Evolutionary conservation across 148 eudicot species (phyloP).

Genomic region (Simmondsia chinensis): DNA sequence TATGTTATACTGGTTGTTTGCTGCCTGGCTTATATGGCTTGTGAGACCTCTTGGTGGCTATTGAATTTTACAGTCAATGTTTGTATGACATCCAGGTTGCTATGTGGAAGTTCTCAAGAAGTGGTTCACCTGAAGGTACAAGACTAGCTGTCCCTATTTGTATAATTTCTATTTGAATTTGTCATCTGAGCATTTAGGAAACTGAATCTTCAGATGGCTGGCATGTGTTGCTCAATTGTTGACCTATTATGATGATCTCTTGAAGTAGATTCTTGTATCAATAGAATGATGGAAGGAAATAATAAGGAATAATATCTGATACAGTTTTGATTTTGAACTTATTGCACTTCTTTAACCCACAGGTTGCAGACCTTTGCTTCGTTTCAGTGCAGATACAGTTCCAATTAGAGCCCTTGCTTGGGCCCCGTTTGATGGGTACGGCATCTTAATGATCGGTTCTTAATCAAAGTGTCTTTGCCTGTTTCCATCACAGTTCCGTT

Average conservation of each 20-base stretch:
- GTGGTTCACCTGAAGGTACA: slow-evolving; percentile 47
- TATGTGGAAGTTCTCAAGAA: slow-evolving; percentile 72
- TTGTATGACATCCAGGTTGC: too few relatives aligned
- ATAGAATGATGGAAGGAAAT: too few relatives aligned
- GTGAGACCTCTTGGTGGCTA: too few relatives aligned
- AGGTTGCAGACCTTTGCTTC: slow-evolving; percentile 77
- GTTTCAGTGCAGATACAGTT: slow-evolving; percentile 79
- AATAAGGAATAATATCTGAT: background rate
- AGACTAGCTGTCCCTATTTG: background rate
- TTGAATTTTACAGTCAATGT: slow-evolving; percentile 6
- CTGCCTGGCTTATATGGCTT: too few relatives aligned
- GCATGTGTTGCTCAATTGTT: too few relatives aligned
- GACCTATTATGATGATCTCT: too few relatives aligned
- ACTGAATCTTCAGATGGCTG: too few relatives aligned
- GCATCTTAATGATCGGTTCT: background rate
- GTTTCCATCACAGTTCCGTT: too few relatives aligned
- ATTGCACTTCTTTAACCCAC: slow-evolving; percentile 15
- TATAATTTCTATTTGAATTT: background rate
- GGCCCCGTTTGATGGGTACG: slow-evolving; percentile 84
- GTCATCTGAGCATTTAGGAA: too few relatives aligned
- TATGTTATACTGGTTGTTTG: too few relatives aligned
- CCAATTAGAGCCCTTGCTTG: slow-evolving; percentile 88
- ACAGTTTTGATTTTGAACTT: slow-evolving; percentile 7
- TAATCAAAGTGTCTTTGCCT: background rate
- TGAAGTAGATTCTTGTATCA: too few relatives aligned